phyloP scores from a whole-genome alignment of 768 basidiomycete species.

The Termitomyces sp. region DNA sequence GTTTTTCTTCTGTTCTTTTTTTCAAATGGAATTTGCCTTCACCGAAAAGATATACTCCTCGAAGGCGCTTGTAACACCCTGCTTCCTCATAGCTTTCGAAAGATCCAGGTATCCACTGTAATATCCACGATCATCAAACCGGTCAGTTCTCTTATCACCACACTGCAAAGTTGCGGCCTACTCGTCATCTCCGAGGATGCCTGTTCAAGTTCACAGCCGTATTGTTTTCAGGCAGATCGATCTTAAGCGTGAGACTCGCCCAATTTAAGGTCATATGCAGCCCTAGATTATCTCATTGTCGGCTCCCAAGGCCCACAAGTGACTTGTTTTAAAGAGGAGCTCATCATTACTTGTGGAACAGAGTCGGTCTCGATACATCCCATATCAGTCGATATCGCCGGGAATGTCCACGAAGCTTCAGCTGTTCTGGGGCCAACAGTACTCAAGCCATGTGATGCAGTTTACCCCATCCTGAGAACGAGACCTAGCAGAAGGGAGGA shows the following conservation, averaged over 20 bases:
- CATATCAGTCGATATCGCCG: no score
- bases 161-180: slow-evolving; percentile 19
- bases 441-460: not conserved
- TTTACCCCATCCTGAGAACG: not conserved
- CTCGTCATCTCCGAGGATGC: slow-evolving; percentile 51
- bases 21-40: slow-evolving; percentile 35
- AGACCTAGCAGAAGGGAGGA: not conserved
- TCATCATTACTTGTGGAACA: no score
- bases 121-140: slow-evolving; percentile 29
- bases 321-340: no score
- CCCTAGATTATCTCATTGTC: slow-evolving; percentile 21
- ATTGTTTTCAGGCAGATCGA: slow-evolving; percentile 36
- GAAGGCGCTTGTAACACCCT: slow-evolving; percentile 34
- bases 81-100: slow-evolving; percentile 32
- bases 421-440: no score
- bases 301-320: slow-evolving; percentile 19
- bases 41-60: slow-evolving; percentile 52
- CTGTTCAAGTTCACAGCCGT: slow-evolving; percentile 40
- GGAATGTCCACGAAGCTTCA: no score
- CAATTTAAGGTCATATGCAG: slow-evolving; percentile 26
- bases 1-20: slow-evolving; percentile 20
- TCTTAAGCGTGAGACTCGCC: slow-evolving; percentile 13
- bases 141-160: not conserved
- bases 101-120: slow-evolving; percentile 48
- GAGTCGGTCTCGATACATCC: no score